A percentile compares a stretch with the other conserved stretches of the same genome.
Conservation (phyloP, 352 stramenopile genomes). For the Phytopythium chamaehyphon region DNA sequence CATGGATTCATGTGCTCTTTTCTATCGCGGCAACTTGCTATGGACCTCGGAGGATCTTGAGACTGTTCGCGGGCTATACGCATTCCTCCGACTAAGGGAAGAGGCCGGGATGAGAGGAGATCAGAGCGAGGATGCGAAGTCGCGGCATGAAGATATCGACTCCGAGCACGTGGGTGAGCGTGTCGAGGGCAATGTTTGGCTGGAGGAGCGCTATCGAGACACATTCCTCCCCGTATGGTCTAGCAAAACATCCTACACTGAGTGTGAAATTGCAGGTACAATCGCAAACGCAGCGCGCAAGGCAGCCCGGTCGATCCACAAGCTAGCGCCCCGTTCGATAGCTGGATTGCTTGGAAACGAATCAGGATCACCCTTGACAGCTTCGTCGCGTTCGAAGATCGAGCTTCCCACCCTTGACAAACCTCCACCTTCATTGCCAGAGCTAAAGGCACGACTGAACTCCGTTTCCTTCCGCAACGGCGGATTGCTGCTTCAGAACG, state of each 20-base stretch:
- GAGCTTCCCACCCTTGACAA: neutral
- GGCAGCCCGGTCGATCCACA: conserved; percentile 41
- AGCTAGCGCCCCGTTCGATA: conserved; percentile 36
- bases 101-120: conserved; percentile 40
- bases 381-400: neutral
- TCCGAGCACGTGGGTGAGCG: neutral
- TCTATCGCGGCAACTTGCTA: conserved; percentile 53
- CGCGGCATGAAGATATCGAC: neutral
- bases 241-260: conserved; percentile 56
- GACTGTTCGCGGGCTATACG: conserved; percentile 34
- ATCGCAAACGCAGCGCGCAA: conserved; percentile 21
- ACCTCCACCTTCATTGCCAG: conserved; percentile 2
- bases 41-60: conserved; percentile 37
- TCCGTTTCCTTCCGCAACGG: conserved; percentile 48
- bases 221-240: conserved; percentile 63
- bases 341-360: conserved; percentile 24
- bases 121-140: neutral
- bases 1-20: conserved; percentile 25
- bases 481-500: conserved; percentile 43
- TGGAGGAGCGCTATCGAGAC: conserved; percentile 43
- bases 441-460: conserved; percentile 27
- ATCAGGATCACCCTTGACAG: neutral
- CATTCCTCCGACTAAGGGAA: conserved; percentile 50
- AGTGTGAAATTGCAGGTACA: conserved; percentile 35
- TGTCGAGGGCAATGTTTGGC: conserved; percentile 25